Percentiles rank a stretch among this genome's conserved stretches.
Conservation (phyloP, 192 early-diverging fungal species). For the Coemansia sp. region DNA sequence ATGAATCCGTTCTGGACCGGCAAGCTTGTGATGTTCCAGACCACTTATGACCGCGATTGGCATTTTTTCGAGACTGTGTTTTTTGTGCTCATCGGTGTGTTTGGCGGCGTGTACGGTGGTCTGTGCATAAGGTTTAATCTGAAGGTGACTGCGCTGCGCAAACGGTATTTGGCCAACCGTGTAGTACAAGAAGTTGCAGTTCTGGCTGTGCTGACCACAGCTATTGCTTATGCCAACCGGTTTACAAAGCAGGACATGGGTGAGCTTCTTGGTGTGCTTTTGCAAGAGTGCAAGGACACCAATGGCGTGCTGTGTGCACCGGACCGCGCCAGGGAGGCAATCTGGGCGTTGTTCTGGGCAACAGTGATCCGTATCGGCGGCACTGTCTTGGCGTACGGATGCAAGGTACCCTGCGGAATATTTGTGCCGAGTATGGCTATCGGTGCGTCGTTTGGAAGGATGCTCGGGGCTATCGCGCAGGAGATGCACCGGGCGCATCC, state of each 20-base stretch:
- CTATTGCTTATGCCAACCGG: conserved; percentile 68
- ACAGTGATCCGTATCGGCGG: conserved; percentile 58
- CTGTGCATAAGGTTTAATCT: conserved; percentile 74
- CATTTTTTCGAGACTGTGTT: conserved; percentile 89
- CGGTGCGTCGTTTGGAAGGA: conserved; percentile 88
- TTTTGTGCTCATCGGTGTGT: conserved; percentile 73
- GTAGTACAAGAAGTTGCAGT: conserved; percentile 68
- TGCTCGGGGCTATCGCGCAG: conserved; percentile 82
- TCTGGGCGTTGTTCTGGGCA: conserved; percentile 56
- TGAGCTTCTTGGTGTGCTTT: conserved; percentile 73
- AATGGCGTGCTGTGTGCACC: conserved; percentile 52
- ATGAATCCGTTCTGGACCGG: conserved; percentile 96
- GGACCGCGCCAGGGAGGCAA: conserved; percentile 34
- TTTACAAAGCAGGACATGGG: conserved; percentile 85
- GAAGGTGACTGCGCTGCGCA: conserved; percentile 69
- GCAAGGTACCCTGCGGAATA: conserved; percentile 82
- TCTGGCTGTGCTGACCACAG: conserved; percentile 65
- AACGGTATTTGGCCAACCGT: conserved; percentile 62
- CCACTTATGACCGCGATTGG: conserved; percentile 89
- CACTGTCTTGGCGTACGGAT: conserved; percentile 66
- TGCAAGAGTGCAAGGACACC: conserved; percentile 66
- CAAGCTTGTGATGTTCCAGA: conserved; percentile 96
- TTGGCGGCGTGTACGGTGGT: conserved; percentile 84
- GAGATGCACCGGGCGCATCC: conserved; percentile 65
- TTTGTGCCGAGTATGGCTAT: conserved; percentile 95